These are phyloP conservation scores for Alternaria arborescens DNA, from an alignment of 2,329 filamentous ascomycete species.

Conservation along the genomic window DNA sequence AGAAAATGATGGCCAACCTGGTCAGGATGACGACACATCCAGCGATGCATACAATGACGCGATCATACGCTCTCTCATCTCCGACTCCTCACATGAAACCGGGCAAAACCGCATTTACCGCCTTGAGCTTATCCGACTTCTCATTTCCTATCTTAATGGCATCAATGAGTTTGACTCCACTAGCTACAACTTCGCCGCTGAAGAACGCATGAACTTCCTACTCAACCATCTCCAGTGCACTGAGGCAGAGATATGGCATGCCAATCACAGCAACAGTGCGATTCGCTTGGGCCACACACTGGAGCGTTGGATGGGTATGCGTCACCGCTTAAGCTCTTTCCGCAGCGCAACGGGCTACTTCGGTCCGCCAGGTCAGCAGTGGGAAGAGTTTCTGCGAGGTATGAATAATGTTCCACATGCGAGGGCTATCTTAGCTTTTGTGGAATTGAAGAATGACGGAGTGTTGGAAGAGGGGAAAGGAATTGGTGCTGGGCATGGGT, in stretches of 20 bases:
- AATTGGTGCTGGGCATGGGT: neutral
- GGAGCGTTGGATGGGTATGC: slow-evolving; percentile 22
- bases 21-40: neutral
- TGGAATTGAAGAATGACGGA: slow-evolving; percentile 5
- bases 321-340: slow-evolving; percentile 10
- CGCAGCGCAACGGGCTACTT: slow-evolving; percentile 13
- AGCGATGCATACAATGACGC: neutral
- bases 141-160: slow-evolving; percentile 10
- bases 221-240: slow-evolving; percentile 15
- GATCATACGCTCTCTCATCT: neutral
- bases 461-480: neutral
- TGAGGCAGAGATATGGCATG: slow-evolving; percentile 2
- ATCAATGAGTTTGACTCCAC: slow-evolving; percentile 14
- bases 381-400: slow-evolving; percentile 13
- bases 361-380: slow-evolving; percentile 15
- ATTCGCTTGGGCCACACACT: neutral
- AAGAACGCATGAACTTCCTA: slow-evolving; percentile 19
- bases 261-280: slow-evolving; percentile 3
- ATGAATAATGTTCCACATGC: slow-evolving; percentile 10
- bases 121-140: slow-evolving; percentile 19
- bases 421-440: slow-evolving; percentile 17
- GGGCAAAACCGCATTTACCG: slow-evolving; percentile 9
- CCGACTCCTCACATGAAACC: neutral
- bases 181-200: slow-evolving; percentile 9
- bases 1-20: neutral